These are phyloP conservation scores for Penicillium simplicissimum DNA, from an alignment of 495 filamentous ascomycete species.

Conservation along the genomic window DNA sequence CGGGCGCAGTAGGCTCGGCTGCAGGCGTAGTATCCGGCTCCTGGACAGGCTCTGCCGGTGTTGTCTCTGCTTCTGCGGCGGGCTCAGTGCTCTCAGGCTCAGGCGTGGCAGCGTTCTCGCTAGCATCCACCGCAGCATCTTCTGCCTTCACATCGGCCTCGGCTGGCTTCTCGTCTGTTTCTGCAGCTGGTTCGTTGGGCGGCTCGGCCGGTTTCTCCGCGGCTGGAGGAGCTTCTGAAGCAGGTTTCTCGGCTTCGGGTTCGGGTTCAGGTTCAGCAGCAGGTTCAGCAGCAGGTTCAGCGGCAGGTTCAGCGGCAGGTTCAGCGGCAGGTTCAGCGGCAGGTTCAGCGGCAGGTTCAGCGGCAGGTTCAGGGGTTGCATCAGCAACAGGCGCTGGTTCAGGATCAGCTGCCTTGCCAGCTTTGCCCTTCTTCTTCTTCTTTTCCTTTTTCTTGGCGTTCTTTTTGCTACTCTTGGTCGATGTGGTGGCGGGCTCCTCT, in stretches of 20 bases:
- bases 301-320: background rate
- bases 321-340: background rate
- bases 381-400: background rate
- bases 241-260: constrained; percentile 1
- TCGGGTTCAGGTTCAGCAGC: background rate
- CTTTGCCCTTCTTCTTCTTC: constrained; percentile 10
- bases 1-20: constrained; percentile 6
- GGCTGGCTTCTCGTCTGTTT: background rate
- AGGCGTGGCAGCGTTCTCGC: background rate
- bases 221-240: constrained; percentile 12
- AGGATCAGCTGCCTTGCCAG: constrained; percentile 6
- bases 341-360: background rate
- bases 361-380: background rate
- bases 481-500: background rate
- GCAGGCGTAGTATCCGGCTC: background rate
- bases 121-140: background rate
- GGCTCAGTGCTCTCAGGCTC: background rate
- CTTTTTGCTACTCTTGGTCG: background rate
- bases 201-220: constrained; percentile 7
- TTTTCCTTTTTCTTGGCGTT: constrained; percentile 4
- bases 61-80: background rate
- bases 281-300: background rate
- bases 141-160: background rate
- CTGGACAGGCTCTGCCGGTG: background rate
- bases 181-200: background rate